Base-by-base conservation (phyloP, 2,329 filamentous ascomycete species). In the Exophiala lecanii-corni region DNA sequence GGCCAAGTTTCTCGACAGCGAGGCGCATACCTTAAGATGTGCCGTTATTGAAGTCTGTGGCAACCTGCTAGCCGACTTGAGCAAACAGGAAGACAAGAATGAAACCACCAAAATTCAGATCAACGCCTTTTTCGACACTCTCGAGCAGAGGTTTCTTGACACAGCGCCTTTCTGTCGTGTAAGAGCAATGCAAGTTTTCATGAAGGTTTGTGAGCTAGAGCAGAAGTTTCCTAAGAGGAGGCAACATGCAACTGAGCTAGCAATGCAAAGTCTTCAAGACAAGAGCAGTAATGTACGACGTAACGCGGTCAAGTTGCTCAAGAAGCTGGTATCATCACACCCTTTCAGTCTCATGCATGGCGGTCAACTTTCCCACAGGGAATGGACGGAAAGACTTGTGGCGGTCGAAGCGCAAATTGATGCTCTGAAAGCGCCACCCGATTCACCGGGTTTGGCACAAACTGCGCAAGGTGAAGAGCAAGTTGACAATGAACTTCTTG, bases 261-360 rank as follows among this genome's bases (percentile, higher is more conserved):
- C 92, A 1, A 82, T 86, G 43, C 79, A 86, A 55, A 97, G 91
- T 63, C 73, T 98, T 2, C 87, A 96, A 63, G 94, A 98, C 69
- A 97, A 94, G 73, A 97, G 91, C 68, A 98, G 92, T 66, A 94
- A 97, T 58, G 92, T 98, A 21, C 79, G 92, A 49, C 79, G 89
- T 45, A 97, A 97, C 62, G 89, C 92, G 2, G 92, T 98, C 62
- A 97, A 95, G 65, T 71, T 98, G 5, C 74, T 98, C 1, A 86
- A 83, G 4, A 85, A 85, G 32, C 72, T 98, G 5, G 87, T 98
- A 56, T 88, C 89, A 50, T 96, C 89, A 0, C 92, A 98, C 62
- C 92, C 92, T 2, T 98, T 96, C 58, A 88, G 85, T 26, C 81
- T 89, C 13, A 83, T 96, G 70, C 89, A 97, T 57, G 89, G 89